Evolutionary conservation across 1,284 basidiomycete species (phyloP), one percentile per base, ranked within the genome.

Genomic region (Malassezia cuniculi): DNA sequence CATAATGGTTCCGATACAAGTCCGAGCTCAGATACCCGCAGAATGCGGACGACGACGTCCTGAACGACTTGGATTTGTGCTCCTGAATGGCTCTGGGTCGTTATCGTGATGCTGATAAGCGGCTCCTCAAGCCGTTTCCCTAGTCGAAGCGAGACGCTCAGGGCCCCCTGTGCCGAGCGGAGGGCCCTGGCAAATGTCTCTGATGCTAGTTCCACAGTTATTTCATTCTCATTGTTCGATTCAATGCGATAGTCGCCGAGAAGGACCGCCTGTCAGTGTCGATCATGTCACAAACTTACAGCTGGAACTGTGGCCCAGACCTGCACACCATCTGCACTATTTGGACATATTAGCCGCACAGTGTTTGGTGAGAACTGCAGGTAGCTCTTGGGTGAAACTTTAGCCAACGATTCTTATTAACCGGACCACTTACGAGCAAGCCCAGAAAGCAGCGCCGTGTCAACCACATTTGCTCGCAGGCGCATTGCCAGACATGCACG

Each of bases 171-270:
- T 70, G 24, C 67, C 39, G 0, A 69, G 68, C 0, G 73, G 4
- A 90, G 72, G 0, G 82, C 81, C 11, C 78, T 77, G 14, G 82
- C 71, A 1, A 90, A 72, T 0, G 82, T 78, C 36, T 86, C 85
- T 5, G 82, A 73, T 1, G 76, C 71, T 15, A 85, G 68, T 21
- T 75, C 71, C 40, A 87, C 70, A 16, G 79, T 81, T 46, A 90
- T 89, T 55, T 80, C 78, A 63, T 90, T 86, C 34, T 78, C 73
- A 1, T 79, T 74, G 55, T 86, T 86, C 11, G 83, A 86, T 61
- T 87, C 81, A 50, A 90, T 85, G 26, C 82, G 79, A 66, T 84
- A 87, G 46, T 78, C 73, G 5, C 73, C 74, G 69, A 89, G 90
- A 5, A 89, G 68, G 0, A 81, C 78, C n/a, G 76, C 73, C 69